These are phyloP conservation scores for Apiospora kogelbergensis DNA, from an alignment of 2,329 filamentous ascomycete genomes.

Conservation along the genomic window DNA sequence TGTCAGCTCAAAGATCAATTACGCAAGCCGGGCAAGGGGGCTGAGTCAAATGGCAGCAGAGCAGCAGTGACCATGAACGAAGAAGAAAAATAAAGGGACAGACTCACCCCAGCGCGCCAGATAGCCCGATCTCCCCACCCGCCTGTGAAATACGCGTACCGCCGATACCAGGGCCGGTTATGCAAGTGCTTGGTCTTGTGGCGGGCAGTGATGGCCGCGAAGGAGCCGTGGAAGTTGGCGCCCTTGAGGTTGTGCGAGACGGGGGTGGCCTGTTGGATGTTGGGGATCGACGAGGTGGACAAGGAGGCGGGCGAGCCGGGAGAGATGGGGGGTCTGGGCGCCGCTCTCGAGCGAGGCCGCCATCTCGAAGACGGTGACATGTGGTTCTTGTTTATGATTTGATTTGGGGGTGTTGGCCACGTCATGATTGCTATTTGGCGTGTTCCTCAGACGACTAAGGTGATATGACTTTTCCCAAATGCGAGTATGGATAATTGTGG, in stretches of 20 bases:
- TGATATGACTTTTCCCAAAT: not conserved
- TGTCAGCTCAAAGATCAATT: not conserved
- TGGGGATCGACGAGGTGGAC: not conserved
- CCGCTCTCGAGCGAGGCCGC: not conserved
- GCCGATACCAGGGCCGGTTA: not conserved
- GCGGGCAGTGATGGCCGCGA: not conserved
- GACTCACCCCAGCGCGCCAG: not conserved
- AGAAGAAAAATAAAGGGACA: not conserved
- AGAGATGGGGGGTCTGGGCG: not conserved
- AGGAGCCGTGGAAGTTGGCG: slow-evolving; percentile 4
- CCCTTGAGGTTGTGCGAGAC: slow-evolving; percentile 4
- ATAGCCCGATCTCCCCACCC: not conserved
- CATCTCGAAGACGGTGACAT: not conserved
- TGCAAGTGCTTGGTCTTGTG: not conserved
- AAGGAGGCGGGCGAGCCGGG: not conserved
- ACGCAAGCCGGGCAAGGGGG: no score
- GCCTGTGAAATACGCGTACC: not conserved
- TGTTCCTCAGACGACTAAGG: not conserved
- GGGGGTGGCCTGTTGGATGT: not conserved
- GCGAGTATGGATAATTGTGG: no score
- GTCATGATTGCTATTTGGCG: not conserved
- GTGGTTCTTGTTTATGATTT: not conserved
- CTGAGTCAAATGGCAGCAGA: no score
- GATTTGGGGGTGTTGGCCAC: not conserved
- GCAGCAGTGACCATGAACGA: not conserved